Evolutionary conservation across 768 basidiomycete species (phyloP).

Genomic region (Suillus weaverae): DNA sequence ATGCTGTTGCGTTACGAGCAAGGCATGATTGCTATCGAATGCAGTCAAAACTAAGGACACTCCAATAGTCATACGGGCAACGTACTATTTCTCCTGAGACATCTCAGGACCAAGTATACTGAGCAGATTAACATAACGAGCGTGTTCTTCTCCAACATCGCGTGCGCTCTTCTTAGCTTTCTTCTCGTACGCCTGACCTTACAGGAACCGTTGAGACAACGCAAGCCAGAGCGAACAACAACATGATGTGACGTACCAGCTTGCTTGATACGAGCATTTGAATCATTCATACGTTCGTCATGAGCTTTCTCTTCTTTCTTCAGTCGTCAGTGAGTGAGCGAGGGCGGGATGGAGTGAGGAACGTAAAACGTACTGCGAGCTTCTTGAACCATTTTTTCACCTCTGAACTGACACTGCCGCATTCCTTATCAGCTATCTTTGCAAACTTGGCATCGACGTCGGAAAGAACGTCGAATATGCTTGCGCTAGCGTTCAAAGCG

Average conservation of each 20-base stretch:
- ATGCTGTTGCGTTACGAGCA: conserved; percentile 63
- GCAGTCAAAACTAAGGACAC: neutral
- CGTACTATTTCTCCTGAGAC: conserved; percentile 78
- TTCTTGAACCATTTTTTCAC: conserved; percentile 89
- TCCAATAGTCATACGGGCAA: conserved; percentile 6
- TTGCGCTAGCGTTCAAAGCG: conserved; percentile 63
- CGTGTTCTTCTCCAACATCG: conserved; percentile 73
- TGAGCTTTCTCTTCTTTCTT: conserved; percentile 83
- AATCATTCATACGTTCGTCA: conserved; percentile 65
- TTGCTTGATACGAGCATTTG: conserved; percentile 75
- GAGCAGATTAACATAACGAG: conserved; percentile 73
- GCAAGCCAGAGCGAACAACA: neutral
- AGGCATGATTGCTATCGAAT: conserved; percentile 58
- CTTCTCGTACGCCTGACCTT: conserved; percentile 76
- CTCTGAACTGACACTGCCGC: conserved; percentile 59
- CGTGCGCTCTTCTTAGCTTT: conserved; percentile 71
- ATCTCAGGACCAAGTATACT: conserved; percentile 74
- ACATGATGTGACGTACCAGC: conserved; percentile 46
- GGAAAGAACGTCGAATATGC: conserved; percentile 65
- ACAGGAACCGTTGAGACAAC: conserved; percentile 9
- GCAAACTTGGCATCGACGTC: conserved; percentile 76
- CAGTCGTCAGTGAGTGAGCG: neutral
- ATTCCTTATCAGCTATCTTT: conserved; percentile 75
- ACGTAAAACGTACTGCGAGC: conserved; percentile 53
- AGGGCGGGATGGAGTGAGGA: conserved; percentile 9